phyloP scores from a whole-genome alignment of 2,329 filamentous ascomycete species.

The Paramyrothecium sp. region DNA sequence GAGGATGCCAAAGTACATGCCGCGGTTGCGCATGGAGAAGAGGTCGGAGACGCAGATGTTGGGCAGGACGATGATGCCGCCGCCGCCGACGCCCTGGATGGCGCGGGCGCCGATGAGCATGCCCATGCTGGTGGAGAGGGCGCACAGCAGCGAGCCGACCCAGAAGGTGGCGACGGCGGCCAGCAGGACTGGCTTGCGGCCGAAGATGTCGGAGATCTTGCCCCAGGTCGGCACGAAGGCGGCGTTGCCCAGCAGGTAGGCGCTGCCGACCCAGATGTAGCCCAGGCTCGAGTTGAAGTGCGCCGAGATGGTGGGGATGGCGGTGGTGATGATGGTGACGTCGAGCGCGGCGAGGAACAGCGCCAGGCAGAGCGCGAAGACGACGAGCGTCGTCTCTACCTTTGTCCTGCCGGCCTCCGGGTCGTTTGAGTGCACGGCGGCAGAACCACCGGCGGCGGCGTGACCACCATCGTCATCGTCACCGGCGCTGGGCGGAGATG shows the following conservation, averaged over 20 bases:
- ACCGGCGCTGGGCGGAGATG: neutral
- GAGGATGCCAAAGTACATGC: conserved; percentile 51
- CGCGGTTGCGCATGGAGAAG: conserved; percentile 49
- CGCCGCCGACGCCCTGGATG: conserved; percentile 56
- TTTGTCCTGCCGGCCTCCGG: conserved; percentile 35
- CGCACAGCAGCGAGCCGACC: conserved; percentile 53
- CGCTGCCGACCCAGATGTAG: conserved; percentile 76
- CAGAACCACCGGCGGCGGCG: neutral
- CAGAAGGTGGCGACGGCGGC: conserved; percentile 51
- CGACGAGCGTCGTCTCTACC: conserved; percentile 36
- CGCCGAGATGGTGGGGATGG: conserved; percentile 62
- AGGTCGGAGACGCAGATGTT: conserved; percentile 59
- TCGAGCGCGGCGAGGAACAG: conserved; percentile 56
- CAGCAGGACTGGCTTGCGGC: conserved; percentile 54
- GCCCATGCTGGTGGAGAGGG: conserved; percentile 45
- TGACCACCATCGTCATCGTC: neutral
- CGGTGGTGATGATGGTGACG: conserved; percentile 64
- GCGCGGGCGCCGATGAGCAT: conserved; percentile 55
- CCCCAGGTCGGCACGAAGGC: conserved; percentile 70
- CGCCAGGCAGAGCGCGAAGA: conserved; percentile 38
- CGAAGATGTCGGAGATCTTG: conserved; percentile 58
- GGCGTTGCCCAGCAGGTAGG: conserved; percentile 70
- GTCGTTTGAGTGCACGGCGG: conserved; percentile 9
- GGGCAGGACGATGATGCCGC: conserved; percentile 57
- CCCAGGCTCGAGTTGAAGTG: conserved; percentile 66